A percentile compares a stretch with the other conserved stretches of the same genome.
These are phyloP conservation scores for Zygnema circumcarinatum DNA, from an alignment of 139 green algal species.

Conservation along the genomic window DNA sequence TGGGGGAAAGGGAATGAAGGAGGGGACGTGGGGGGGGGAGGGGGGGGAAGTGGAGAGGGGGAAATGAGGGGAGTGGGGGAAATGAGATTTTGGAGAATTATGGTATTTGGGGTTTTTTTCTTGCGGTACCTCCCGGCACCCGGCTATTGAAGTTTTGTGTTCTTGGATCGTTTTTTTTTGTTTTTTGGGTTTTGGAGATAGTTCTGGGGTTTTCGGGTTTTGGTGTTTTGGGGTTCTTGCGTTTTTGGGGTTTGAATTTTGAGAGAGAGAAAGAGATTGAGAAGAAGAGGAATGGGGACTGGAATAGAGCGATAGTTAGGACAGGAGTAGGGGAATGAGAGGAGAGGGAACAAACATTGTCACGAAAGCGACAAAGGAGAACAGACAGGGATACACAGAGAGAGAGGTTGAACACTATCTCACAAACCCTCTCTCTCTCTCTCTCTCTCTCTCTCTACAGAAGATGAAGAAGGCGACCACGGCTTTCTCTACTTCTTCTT, in stretches of 20 bases:
- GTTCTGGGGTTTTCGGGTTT: neutral
- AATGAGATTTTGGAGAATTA: neutral
- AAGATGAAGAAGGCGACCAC: neutral
- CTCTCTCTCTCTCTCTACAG: too few species aligned
- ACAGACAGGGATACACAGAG: neutral
- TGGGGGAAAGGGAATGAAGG: neutral
- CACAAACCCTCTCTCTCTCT: too few species aligned
- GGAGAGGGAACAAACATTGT: neutral
- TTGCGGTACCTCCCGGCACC: too few species aligned
- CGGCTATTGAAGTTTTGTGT: too few species aligned
- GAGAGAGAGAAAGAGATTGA: neutral
- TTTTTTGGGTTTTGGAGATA: neutral
- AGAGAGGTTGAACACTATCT: neutral
- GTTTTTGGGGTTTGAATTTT: neutral
- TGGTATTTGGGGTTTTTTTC: too few species aligned
- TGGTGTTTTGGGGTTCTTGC: too few species aligned
- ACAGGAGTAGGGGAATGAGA: neutral
- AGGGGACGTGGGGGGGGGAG: neutral
- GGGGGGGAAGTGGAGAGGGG: neutral
- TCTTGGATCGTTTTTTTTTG: neutral
- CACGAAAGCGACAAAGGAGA: neutral
- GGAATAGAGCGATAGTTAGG: neutral
- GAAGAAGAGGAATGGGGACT: neutral
- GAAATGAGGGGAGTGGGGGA: neutral
- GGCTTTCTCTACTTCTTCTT: neutral